These are phyloP conservation scores for Populus deltoides DNA, from an alignment of 345 rosid species.

Conservation along the genomic window DNA sequence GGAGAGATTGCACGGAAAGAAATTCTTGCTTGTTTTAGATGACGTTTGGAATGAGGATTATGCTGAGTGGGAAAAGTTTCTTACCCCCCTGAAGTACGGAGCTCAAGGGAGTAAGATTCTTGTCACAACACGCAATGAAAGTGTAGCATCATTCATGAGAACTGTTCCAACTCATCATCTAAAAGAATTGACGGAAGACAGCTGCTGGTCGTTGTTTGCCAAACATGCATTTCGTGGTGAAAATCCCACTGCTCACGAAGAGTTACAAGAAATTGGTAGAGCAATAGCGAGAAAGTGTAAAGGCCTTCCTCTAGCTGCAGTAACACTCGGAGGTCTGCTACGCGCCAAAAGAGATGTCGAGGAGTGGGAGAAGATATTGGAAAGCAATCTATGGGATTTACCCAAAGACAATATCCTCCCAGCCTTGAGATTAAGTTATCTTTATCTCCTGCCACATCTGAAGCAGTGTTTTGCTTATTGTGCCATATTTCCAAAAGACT, in stretches of 20 bases:
- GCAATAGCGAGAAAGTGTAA: not conserved
- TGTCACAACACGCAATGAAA: not conserved
- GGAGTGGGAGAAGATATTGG: constrained; percentile 3
- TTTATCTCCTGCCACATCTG: not conserved
- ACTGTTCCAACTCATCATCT: not conserved
- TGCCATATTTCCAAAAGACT: constrained; percentile 3
- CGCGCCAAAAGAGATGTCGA: not conserved
- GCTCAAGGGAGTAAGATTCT: constrained; percentile 2
- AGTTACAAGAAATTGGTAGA: not conserved
- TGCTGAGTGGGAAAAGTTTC: not conserved
- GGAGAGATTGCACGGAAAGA: not conserved
- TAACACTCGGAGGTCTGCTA: not conserved
- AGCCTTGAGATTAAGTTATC: constrained; percentile 4
- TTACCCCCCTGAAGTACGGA: not conserved
- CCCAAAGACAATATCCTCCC: not conserved
- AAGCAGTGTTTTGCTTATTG: too few species aligned
- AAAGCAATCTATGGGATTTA: not conserved
- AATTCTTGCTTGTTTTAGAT: too few species aligned
- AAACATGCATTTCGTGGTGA: not conserved
- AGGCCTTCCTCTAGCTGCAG: constrained; percentile 9
- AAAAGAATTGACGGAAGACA: not conserved
- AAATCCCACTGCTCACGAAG: not conserved
- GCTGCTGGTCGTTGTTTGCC: not conserved
- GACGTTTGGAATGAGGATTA: not conserved
- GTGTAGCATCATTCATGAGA: not conserved